These are phyloP conservation scores for Vigna angularis DNA, from an alignment of 306 rosid genomes.

Conservation along the genomic window DNA sequence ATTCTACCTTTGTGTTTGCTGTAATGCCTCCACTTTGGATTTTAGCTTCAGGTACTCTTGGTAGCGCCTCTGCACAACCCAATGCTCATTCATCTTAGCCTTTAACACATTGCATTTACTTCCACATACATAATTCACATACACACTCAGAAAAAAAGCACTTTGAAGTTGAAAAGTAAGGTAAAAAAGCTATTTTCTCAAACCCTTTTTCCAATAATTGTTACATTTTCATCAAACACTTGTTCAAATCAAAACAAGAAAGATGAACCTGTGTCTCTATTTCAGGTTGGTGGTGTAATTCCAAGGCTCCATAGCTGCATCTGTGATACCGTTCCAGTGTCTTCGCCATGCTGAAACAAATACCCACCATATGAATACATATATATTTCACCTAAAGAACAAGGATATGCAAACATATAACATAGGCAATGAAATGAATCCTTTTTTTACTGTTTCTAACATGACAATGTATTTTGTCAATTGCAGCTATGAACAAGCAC, in stretches of 20 bases:
- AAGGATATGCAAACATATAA: conserved; percentile 9
- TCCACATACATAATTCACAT: not conserved
- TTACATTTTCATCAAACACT: not conserved
- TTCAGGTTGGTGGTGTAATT: conserved; percentile 52
- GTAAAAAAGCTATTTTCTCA: not conserved
- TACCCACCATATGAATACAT: not conserved
- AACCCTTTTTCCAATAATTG: not conserved
- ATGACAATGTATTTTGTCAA: no score
- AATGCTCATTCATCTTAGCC: not conserved
- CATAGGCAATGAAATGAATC: not conserved
- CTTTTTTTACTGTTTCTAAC: no score
- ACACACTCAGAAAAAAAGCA: not conserved
- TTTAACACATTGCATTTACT: not conserved
- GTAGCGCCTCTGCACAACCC: conserved; percentile 55
- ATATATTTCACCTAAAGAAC: not conserved
- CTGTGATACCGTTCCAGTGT: conserved; percentile 72
- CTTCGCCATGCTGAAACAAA: conserved; percentile 66
- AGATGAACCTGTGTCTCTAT: conserved; percentile 63
- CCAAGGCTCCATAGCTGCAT: conserved; percentile 68
- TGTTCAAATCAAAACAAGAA: not conserved
- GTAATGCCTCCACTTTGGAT: conserved; percentile 68
- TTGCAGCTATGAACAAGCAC: no score
- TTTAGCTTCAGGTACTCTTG: conserved; percentile 78
- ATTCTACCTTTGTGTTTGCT: conserved; percentile 71
- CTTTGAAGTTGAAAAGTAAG: no score